Conservation (phyloP, 768 basidiomycete genomes). For the Suillus sp. region DNA sequence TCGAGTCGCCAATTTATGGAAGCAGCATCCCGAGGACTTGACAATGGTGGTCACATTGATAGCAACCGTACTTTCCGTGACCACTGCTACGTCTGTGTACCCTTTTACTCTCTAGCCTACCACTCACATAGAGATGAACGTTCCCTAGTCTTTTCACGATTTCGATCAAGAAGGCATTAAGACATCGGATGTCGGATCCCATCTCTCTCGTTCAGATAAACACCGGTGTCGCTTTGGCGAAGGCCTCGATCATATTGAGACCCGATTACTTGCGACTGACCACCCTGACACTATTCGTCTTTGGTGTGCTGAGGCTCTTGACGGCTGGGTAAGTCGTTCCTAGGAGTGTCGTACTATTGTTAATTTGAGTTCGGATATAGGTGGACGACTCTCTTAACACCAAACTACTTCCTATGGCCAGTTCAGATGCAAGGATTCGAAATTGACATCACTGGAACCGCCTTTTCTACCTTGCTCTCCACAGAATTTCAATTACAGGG, state of each 20-base stretch:
- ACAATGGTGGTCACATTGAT: conserved; percentile 13
- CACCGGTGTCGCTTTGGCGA: conserved; percentile 14
- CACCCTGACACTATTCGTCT: conserved; percentile 10
- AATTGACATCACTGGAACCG: conserved; percentile 15
- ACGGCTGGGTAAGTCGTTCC: conserved; percentile 17
- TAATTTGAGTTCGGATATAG: conserved; percentile 9
- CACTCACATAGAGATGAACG: neutral
- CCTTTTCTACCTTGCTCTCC: conserved; percentile 8
- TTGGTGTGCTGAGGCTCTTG: conserved; percentile 17
- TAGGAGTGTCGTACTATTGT: neutral
- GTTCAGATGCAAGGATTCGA: conserved; percentile 7
- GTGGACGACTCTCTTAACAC: conserved; percentile 19
- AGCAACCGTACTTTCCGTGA: conserved; percentile 7
- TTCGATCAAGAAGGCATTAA: conserved; percentile 22
- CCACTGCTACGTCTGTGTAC: neutral
- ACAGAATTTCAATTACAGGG: conserved; percentile 12
- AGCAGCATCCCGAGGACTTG: conserved; percentile 3
- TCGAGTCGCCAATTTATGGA: conserved; percentile 1
- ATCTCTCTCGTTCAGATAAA: conserved; percentile 19
- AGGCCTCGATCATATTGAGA: conserved; percentile 3
- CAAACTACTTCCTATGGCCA: conserved; percentile 8
- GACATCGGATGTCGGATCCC: conserved; percentile 16
- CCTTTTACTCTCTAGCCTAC: neutral
- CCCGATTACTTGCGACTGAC: conserved; percentile 6
- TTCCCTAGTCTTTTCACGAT: neutral